Conservation (phyloP, 2,329 filamentous ascomycete species). For the Trichoderma citrinoviride region DNA sequence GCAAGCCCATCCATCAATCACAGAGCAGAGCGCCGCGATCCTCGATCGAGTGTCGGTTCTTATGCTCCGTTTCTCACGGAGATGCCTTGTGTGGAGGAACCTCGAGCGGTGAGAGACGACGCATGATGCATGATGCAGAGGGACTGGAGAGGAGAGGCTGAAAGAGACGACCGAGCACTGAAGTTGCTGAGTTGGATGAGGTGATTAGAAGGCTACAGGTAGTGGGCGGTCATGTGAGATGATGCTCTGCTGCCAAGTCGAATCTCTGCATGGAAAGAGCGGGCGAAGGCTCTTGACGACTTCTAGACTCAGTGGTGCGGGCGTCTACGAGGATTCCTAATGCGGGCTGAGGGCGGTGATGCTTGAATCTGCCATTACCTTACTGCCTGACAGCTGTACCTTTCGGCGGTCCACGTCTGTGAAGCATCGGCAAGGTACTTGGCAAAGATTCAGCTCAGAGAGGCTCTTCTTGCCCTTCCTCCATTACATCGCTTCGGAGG, state of each 20-base stretch:
- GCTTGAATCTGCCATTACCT: too few relatives aligned
- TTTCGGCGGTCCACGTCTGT: too few relatives aligned
- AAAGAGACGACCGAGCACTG: background rate
- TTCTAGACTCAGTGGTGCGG: background rate
- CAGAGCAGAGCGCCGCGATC: background rate
- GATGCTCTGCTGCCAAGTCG: background rate
- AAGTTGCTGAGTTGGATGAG: background rate
- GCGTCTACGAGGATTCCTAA: background rate
- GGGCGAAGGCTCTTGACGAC: background rate
- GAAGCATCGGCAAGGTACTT: too few relatives aligned
- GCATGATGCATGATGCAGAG: background rate
- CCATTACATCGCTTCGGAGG: too few relatives aligned
- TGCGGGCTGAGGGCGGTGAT: background rate
- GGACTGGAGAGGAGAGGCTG: background rate
- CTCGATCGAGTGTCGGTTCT: background rate
- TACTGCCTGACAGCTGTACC: too few relatives aligned
- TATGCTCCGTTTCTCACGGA: background rate
- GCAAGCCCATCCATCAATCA: background rate
- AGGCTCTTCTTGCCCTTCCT: too few relatives aligned
- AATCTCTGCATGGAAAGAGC: background rate
- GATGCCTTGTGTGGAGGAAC: background rate
- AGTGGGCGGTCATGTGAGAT: background rate
- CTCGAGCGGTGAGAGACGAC: background rate
- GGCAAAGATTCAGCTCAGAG: too few relatives aligned
- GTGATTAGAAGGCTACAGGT: background rate